These are phyloP conservation scores for Xylaria sp. DNA, from an alignment of 2,329 filamentous ascomycete species.

Conservation along the genomic window DNA sequence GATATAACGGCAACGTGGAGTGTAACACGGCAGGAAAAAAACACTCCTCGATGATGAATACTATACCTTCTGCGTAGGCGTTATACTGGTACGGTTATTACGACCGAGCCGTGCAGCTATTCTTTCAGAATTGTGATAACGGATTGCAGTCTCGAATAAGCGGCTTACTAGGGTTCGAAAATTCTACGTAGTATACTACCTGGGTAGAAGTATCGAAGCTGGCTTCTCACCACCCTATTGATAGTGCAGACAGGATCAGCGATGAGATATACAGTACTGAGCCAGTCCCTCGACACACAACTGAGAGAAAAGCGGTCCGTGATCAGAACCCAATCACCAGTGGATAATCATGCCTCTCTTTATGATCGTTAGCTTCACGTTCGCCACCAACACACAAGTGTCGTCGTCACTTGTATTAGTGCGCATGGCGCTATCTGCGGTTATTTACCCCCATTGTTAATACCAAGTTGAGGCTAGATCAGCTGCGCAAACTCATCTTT, in stretches of 20 bases:
- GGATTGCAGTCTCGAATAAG: conserved; percentile 24
- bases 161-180: conserved; percentile 11
- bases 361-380: conserved; percentile 16
- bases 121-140: conserved; percentile 20
- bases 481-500: conserved; percentile 25
- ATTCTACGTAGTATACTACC: neutral
- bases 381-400: conserved; percentile 21
- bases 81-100: conserved; percentile 14
- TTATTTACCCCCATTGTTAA: conserved; percentile 12
- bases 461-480: conserved; percentile 20
- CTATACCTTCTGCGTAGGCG: neutral
- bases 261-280: neutral
- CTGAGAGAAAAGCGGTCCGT: neutral
- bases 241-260: conserved; percentile 2
- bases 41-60: conserved; percentile 6
- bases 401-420: conserved; percentile 16
- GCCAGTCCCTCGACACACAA: neutral
- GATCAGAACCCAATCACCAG: neutral
- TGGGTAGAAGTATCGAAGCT: conserved; percentile 21
- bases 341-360: conserved; percentile 10
- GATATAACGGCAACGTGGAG: conserved; percentile 33
- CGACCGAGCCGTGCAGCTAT: conserved; percentile 33
- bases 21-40: conserved; percentile 31
- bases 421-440: conserved; percentile 33
- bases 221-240: conserved; percentile 1